phyloP scores from a whole-genome alignment of 768 basidiomycete genomes.

The Boletus bicolor region DNA sequence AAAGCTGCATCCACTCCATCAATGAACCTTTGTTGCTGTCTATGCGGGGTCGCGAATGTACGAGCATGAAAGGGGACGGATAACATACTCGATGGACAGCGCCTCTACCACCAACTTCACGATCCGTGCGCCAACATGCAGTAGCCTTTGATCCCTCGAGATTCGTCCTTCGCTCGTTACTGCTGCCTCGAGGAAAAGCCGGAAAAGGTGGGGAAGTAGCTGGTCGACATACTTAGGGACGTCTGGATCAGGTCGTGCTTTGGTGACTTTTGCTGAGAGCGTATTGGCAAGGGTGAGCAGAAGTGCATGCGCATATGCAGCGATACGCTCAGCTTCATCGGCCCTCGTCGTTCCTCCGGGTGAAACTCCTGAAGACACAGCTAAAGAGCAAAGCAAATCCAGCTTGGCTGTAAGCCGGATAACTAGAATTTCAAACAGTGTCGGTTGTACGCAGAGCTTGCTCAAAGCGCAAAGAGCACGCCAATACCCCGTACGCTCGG shows the following conservation, averaged over 20 bases:
- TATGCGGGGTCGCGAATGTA: constrained; percentile 2
- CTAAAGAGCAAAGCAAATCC: constrained; percentile 55
- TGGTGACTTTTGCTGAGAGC: constrained; percentile 48
- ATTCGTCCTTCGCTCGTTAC: constrained; percentile 26
- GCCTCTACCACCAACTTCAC: constrained; percentile 66
- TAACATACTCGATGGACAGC: constrained; percentile 60
- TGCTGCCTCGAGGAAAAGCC: constrained; percentile 51
- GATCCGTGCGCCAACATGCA: constrained; percentile 55
- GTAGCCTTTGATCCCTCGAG: constrained; percentile 35
- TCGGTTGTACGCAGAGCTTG: constrained; percentile 65
- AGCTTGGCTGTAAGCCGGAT: constrained; percentile 76
- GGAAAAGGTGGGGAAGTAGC: constrained; percentile 69
- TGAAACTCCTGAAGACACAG: constrained; percentile 8
- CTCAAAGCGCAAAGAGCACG: constrained; percentile 65
- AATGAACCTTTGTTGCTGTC: constrained; percentile 64
- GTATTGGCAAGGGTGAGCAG: constrained; percentile 66
- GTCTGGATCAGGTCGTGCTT: constrained; percentile 55
- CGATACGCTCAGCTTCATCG: constrained; percentile 53
- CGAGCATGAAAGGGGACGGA: not conserved
- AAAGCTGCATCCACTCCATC: constrained; percentile 39
- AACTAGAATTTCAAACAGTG: constrained; percentile 83
- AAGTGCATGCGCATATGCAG: constrained; percentile 84
- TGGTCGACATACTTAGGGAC: constrained; percentile 77
- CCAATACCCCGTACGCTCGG: constrained; percentile 63
- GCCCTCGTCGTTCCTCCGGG: not conserved